Evolutionary conservation across 305 asterid genomes (phyloP).

Genomic region (Withania somnifera): DNA sequence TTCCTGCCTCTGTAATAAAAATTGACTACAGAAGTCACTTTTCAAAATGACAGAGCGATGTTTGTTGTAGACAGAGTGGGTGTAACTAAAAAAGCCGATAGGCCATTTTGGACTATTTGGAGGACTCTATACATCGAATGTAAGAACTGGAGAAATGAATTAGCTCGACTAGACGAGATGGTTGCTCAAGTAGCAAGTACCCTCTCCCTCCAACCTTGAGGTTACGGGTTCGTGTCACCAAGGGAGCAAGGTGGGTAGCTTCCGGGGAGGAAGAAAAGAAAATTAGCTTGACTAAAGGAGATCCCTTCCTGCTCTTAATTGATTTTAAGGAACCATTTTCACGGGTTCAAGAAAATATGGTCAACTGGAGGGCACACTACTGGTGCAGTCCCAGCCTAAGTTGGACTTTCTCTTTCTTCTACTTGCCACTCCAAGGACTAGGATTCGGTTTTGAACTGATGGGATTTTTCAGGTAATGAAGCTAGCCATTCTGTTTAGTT

Average conservation of each 20-base stretch:
- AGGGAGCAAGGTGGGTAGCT: neutral
- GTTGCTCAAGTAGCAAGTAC: neutral
- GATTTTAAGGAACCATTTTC: neutral
- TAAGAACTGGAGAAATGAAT: neutral
- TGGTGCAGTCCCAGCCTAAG: neutral
- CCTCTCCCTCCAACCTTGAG: neutral
- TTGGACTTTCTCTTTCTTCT: neutral
- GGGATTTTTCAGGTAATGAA: neutral
- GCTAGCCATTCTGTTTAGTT: neutral
- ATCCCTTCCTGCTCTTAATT: neutral
- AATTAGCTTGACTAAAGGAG: neutral
- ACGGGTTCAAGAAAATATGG: neutral
- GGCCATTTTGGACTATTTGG: neutral
- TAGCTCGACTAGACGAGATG: neutral
- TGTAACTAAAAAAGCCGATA: neutral
- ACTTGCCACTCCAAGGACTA: neutral
- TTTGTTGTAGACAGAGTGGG: neutral
- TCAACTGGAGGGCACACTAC: neutral
- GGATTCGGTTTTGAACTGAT: neutral
- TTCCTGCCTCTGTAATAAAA: neutral
- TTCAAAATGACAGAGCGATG: neutral
- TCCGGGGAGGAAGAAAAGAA: neutral
- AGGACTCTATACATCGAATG: neutral
- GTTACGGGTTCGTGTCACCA: neutral
- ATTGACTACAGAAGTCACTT: neutral